Conservation (phyloP, 2,329 filamentous ascomycete species). For the Cladosporium colombiae region DNA sequence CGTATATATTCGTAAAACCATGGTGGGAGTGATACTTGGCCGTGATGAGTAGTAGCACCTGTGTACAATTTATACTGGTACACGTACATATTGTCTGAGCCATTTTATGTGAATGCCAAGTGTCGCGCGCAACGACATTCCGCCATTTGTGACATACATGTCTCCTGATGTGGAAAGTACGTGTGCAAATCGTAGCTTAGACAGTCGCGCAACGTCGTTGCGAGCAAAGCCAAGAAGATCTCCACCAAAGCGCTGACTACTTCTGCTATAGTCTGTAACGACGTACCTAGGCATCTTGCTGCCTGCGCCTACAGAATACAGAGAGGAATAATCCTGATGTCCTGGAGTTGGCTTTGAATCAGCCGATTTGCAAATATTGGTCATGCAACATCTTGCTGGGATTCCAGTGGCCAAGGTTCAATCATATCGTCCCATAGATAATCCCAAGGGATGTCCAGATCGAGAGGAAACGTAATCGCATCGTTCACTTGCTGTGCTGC, state of each 20-base stretch:
- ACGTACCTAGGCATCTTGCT: neutral
- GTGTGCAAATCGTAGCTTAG: neutral
- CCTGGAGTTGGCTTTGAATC: neutral
- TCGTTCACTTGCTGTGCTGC: neutral
- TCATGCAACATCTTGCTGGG: neutral
- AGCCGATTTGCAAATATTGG: neutral
- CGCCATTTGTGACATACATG: neutral
- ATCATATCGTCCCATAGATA: conserved; percentile 10
- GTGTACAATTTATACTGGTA: neutral
- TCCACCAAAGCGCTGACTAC: neutral
- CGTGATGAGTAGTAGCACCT: neutral
- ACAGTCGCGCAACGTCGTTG: neutral
- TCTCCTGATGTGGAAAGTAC: neutral
- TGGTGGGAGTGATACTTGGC: neutral
- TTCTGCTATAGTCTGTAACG: neutral
- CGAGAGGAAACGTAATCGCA: neutral
- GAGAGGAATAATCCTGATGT: neutral
- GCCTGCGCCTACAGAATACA: neutral
- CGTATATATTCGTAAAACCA: neutral
- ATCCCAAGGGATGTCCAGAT: conserved; percentile 12
- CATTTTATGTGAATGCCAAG: too few species aligned
- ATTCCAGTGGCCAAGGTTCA: neutral
- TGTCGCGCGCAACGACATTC: neutral
- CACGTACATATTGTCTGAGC: neutral
- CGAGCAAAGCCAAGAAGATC: neutral